Conservation (phyloP, 148 eudicot species). For the Bassia scoparia region DNA sequence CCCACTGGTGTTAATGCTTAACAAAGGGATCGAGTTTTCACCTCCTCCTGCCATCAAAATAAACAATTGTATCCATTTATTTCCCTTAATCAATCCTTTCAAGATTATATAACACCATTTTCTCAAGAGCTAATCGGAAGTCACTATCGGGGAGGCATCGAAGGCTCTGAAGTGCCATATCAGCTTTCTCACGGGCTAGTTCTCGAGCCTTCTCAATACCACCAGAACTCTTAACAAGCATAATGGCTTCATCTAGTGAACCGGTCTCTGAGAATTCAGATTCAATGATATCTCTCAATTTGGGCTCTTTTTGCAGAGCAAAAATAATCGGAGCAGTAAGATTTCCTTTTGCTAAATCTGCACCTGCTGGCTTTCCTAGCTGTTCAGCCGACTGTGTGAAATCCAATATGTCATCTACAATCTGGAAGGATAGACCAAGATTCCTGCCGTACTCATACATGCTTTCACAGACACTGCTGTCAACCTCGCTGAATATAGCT, state of each 20-base stretch:
- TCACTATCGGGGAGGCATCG: conserved; percentile 61
- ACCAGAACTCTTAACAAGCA: conserved; percentile 59
- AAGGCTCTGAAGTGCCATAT: conserved; percentile 55
- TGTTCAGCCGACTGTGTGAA: conserved; percentile 89
- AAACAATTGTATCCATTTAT: not conserved
- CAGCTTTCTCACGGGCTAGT: conserved; percentile 68
- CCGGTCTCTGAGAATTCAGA: conserved; percentile 76
- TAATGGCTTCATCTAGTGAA: conserved; percentile 70
- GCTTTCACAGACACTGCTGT: conserved; percentile 44
- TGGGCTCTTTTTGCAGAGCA: conserved; percentile 59
- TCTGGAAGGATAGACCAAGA: conserved; percentile 85
- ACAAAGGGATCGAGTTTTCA: not conserved
- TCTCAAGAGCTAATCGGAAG: conserved; percentile 56
- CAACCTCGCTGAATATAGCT: conserved; percentile 76
- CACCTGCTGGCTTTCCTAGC: conserved; percentile 87
- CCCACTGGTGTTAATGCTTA: conserved; percentile 9
- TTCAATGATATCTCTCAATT: conserved; percentile 71
- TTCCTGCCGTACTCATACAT: conserved; percentile 89
- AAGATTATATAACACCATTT: conserved; percentile 76
- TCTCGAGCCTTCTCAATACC: conserved; percentile 72
- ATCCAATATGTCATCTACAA: conserved; percentile 90
- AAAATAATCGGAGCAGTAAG: conserved; percentile 86
- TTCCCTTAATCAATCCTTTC: conserved; percentile 56
- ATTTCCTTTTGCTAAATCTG: conserved; percentile 83
- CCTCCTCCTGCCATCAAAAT: not conserved